Percentiles rank a stretch among this genome's conserved stretches.
These are phyloP conservation scores for Citrus maxima DNA, from an alignment of 345 rosid genomes.

Conservation along the genomic window DNA sequence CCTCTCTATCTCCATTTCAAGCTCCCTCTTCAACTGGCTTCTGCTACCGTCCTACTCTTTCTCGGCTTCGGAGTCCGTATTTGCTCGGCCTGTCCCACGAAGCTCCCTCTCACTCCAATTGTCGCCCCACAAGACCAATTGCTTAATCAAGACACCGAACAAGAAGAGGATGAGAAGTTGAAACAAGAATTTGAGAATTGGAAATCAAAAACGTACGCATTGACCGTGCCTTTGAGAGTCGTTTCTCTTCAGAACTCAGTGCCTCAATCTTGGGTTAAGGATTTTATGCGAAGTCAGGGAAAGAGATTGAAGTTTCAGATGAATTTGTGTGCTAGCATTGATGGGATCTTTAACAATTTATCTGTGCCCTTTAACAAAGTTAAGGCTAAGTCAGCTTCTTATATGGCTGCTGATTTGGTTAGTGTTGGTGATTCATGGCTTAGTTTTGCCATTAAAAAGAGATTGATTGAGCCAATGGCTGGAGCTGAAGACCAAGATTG, in stretches of 20 bases:
- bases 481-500: slow-evolving; percentile 71
- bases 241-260: slow-evolving; percentile 73
- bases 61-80: neutral
- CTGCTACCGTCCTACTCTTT: too few species aligned
- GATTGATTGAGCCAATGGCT: slow-evolving; percentile 58
- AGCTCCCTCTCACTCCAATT: neutral
- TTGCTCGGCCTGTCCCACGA: slow-evolving; percentile 44
- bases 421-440: slow-evolving; percentile 88
- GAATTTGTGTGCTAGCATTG: slow-evolving; percentile 47
- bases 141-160: neutral
- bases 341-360: slow-evolving; percentile 55
- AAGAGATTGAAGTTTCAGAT: slow-evolving; percentile 56
- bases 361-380: slow-evolving; percentile 32
- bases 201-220: slow-evolving; percentile 63
- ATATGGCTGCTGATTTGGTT: slow-evolving; percentile 66
- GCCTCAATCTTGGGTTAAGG: slow-evolving; percentile 95
- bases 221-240: slow-evolving; percentile 66
- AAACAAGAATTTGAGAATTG: slow-evolving; percentile 64
- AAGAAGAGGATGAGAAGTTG: slow-evolving; percentile 36
- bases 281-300: slow-evolving; percentile 71
- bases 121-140: neutral
- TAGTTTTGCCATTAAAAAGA: slow-evolving; percentile 49
- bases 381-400: slow-evolving; percentile 37
- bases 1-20: too few species aligned
- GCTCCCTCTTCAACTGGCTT: too few species aligned